These are phyloP conservation scores for Eucalyptus globulus DNA, from an alignment of 345 rosid genomes.

Conservation along the genomic window DNA sequence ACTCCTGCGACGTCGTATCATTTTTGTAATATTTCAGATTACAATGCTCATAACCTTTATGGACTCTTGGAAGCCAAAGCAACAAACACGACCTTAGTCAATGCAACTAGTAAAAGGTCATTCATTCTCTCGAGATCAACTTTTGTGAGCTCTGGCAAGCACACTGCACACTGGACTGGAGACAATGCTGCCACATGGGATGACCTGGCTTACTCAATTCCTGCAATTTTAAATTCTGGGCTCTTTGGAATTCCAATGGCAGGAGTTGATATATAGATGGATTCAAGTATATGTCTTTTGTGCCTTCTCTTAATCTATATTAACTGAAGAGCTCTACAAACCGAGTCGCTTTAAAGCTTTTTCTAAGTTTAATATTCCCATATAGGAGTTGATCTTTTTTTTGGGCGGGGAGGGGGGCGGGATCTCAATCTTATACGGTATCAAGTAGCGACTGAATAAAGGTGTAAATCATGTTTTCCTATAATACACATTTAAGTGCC, in stretches of 20 bases:
- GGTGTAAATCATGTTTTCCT: neutral
- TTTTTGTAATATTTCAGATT: too few species aligned
- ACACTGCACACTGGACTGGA: constrained; percentile 81
- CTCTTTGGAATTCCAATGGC: constrained; percentile 81
- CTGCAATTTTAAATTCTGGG: constrained; percentile 52
- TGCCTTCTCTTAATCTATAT: neutral
- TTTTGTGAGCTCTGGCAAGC: constrained; percentile 63
- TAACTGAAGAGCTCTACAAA: neutral
- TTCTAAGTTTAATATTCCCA: neutral
- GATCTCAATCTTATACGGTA: neutral
- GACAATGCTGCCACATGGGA: constrained; percentile 64
- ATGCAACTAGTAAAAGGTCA: constrained; percentile 41
- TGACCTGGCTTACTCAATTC: constrained; percentile 51
- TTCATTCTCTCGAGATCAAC: constrained; percentile 67
- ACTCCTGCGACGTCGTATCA: too few species aligned
- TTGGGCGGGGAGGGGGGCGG: neutral
- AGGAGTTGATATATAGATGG: constrained; percentile 75
- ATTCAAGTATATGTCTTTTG: constrained; percentile 33
- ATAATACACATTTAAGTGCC: rapidly evolving
- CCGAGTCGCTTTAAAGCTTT: neutral
- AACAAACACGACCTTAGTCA: constrained; percentile 40
- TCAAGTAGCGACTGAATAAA: neutral
- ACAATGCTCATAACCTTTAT: constrained; percentile 45
- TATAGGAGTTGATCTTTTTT: neutral
- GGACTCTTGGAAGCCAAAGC: constrained; percentile 53